These are phyloP conservation scores for Geotrichum candidum DNA, from an alignment of 1,139 yeast species.

Conservation along the genomic window DNA sequence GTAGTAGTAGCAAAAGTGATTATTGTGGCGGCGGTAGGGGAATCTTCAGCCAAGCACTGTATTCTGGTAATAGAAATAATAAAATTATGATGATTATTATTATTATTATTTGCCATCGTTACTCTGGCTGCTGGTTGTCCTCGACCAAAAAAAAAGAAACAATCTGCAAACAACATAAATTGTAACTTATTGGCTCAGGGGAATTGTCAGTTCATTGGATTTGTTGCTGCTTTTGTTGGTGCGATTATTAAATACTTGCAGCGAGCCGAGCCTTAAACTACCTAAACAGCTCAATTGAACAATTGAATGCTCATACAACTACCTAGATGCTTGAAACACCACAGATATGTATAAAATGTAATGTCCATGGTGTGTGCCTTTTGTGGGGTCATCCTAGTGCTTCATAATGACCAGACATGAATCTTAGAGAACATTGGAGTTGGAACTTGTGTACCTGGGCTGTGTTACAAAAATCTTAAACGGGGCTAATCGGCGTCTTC, in stretches of 20 bases:
- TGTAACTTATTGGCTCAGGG: not conserved
- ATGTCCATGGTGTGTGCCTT: no score
- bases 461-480: not conserved
- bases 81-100: not conserved
- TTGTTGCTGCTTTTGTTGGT: not conserved
- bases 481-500: not conserved
- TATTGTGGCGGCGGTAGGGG: not conserved
- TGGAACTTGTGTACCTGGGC: not conserved
- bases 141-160: not conserved
- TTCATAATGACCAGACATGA: no score
- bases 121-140: not conserved
- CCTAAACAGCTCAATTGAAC: not conserved
- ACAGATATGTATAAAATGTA: no score
- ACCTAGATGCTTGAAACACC: no score
- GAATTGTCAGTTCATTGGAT: not conserved
- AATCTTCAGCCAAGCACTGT: not conserved
- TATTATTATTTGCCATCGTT: not conserved
- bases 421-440: not conserved
- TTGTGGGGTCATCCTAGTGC: no score
- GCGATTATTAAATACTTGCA: not conserved
- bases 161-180: not conserved
- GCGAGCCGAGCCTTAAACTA: not conserved
- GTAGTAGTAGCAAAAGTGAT: not conserved
- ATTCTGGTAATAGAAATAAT: not conserved
- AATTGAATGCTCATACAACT: not conserved